These are phyloP conservation scores for Pachyrhizus erosus DNA, from an alignment of 306 rosid species.

Conservation along the genomic window DNA sequence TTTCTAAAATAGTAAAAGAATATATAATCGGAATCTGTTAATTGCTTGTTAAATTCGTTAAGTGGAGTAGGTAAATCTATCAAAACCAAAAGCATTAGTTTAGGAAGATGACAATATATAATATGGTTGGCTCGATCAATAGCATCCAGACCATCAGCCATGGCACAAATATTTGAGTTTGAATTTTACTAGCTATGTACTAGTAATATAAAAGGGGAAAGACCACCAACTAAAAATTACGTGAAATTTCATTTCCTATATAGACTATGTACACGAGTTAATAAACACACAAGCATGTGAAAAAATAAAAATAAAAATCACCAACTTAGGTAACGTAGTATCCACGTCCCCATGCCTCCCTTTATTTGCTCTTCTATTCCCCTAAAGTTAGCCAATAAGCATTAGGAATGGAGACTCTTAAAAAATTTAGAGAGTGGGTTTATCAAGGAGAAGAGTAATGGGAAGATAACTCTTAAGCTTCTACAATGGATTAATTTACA, in stretches of 20 bases:
- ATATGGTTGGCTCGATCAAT: background rate
- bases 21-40: background rate
- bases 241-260: background rate
- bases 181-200: background rate
- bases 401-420: background rate
- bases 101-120: background rate
- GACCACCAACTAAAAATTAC: background rate
- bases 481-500: too few relatives aligned
- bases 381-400: background rate
- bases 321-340: background rate
- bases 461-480: background rate
- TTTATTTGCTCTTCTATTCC: background rate
- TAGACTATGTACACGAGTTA: background rate
- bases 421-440: background rate
- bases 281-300: background rate
- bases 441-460: background rate
- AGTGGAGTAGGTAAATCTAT: background rate
- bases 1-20: background rate
- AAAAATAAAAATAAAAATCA: background rate
- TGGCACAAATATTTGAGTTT: background rate
- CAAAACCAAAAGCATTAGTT: background rate
- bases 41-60: conserved; percentile 1
- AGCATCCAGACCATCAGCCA: background rate
- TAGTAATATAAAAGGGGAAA: background rate
- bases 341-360: background rate